Percentiles rank a stretch among this genome's conserved stretches.
Evolutionary conservation across 2,329 filamentous ascomycete genomes (phyloP).

Genomic region (Trichoderma oligosporum): DNA sequence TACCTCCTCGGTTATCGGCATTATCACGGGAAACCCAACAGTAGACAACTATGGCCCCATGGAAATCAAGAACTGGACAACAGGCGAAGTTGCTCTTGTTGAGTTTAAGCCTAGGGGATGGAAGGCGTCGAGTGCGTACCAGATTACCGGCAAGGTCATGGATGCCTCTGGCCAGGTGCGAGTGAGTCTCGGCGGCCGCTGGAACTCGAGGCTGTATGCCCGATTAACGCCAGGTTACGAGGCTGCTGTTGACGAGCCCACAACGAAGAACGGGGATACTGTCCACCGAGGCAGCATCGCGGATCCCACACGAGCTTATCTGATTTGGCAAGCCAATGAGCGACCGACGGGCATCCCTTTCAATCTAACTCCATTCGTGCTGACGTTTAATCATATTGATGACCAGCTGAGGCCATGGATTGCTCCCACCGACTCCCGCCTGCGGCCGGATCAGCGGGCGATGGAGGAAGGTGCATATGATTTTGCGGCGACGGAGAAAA

Average conservation of each 20-base stretch:
- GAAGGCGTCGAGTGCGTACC: constrained; percentile 89
- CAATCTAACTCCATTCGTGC: constrained; percentile 92
- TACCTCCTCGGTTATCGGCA: constrained; percentile 94
- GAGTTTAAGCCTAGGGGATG: constrained; percentile 96
- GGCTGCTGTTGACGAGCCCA: constrained; percentile 60
- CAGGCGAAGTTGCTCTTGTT: constrained; percentile 80
- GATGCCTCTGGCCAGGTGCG: constrained; percentile 75
- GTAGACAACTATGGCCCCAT: constrained; percentile 98
- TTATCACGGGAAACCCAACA: constrained; percentile 92
- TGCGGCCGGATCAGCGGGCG: constrained; percentile 88
- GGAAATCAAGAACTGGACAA: constrained; percentile 97
- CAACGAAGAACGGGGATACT: constrained; percentile 32
- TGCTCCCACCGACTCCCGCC: constrained; percentile 88
- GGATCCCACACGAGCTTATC: constrained; percentile 72
- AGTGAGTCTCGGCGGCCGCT: constrained; percentile 87
- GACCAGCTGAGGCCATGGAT: constrained; percentile 74
- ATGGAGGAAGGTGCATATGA: constrained; percentile 99
- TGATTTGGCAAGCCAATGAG: constrained; percentile 87
- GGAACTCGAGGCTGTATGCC: constrained; percentile 97
- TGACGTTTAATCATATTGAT: constrained; percentile 89
- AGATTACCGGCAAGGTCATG: constrained; percentile 80
- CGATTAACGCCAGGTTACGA: constrained; percentile 89
- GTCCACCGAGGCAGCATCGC: constrained; percentile 50
- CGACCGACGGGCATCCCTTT: constrained; percentile 85
- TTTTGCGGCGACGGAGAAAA: constrained; percentile 88